Conservation (phyloP, 129 eudicot species). For the Scalesia atractyloides region DNA sequence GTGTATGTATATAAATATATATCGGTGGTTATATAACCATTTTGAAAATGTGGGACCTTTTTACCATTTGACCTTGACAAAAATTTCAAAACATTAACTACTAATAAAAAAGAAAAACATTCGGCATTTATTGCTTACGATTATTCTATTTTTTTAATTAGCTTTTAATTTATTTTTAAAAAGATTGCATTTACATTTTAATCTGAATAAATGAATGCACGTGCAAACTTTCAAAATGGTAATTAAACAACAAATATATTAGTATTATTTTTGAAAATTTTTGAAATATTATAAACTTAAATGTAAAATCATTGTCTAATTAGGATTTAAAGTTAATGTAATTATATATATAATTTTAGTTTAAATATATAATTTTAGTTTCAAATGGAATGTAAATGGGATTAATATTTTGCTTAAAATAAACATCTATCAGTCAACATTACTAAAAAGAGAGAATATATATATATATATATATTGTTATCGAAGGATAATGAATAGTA, state of each 20-base stretch:
- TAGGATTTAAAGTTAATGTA: neutral
- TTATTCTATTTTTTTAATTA: neutral
- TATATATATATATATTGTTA: no score
- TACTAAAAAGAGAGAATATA: neutral
- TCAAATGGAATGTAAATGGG: neutral
- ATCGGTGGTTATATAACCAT: conserved; percentile 5
- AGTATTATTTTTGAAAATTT: neutral
- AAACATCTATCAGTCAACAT: neutral
- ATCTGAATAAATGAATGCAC: neutral
- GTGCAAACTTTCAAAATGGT: no score
- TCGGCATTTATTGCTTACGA: conserved; percentile 20
- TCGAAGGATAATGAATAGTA: no score
- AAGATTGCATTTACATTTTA: neutral
- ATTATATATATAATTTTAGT: neutral
- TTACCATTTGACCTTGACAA: conserved; percentile 30
- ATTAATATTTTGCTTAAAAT: conserved; percentile 2
- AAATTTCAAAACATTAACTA: conserved; percentile 29
- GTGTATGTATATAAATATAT: conserved; percentile 4
- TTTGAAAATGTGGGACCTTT: conserved; percentile 27
- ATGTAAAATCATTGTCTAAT: neutral
- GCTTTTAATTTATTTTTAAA: neutral
- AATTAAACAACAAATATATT: neutral
- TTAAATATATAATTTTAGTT: neutral
- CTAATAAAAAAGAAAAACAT: neutral
- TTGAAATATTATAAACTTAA: neutral